Evolutionary conservation across 169 alveolate species (phyloP), one percentile per base, ranked within the genome.

Genomic region (Cryptosporidium muris): DNA sequence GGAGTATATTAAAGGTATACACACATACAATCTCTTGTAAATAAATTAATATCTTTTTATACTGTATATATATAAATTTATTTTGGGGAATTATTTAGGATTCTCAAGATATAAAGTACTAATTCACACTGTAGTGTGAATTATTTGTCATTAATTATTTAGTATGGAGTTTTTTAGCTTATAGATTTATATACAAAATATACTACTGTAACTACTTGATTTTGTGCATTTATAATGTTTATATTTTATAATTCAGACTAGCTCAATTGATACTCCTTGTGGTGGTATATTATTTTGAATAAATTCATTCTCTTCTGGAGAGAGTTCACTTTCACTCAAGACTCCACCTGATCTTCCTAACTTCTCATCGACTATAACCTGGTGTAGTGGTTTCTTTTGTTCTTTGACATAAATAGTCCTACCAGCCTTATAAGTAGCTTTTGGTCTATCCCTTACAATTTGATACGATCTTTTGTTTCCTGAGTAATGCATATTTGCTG

Each of bases 301-400:
- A 37, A 58, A 43, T 74, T 74, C 85, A 16, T 43, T 47, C 40
- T 74, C 85, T 58, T 74, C 85, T 3, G 85, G 85, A 11, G 85
- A 74, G 8, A 74, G 45, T 49, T 74, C 85, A 16, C 60, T 54
- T 25, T 54, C 60, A 12, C 56, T 68, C 16, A 74, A 11, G 3
- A 74, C 8, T 1, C 60, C 60, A 4, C 85, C 85, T 2, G 67
- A 42, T 6, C 16, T 36, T 25, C 25, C 25, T 37, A 62, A 58
- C 45, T 64, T 74, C 48, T 74, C 74, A 25, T 60, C 42, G 7
- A 63, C 43, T 8, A 74, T 12, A 16, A 74, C 67, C 45, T 74
- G 85, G 6, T 74, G 67, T 43, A 74, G 43, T 16, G 85, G 85
- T 25, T 74, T 51, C 1, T 74, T 58, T 60, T 37, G 53, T 37